Evolutionary conservation across 176 grass and related monocot genomes (phyloP).

Genomic region (Oryza australiensis): DNA sequence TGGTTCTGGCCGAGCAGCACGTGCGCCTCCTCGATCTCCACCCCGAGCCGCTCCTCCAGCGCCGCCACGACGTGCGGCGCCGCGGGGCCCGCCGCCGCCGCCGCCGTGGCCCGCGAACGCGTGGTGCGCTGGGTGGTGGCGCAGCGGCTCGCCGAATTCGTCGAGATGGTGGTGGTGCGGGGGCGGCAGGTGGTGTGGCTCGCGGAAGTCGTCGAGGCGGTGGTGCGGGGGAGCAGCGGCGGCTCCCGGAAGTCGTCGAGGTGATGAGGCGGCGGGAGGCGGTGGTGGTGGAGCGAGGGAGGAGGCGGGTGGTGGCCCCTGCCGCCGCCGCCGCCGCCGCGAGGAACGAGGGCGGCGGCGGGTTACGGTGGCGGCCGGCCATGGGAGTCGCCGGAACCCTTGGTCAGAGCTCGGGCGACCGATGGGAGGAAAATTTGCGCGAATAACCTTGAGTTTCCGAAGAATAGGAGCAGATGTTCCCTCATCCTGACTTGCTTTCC

Average conservation of each 20-base stretch:
- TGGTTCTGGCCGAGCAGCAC: conserved; percentile 80
- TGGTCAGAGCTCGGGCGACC: background rate
- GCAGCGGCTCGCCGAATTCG: conserved; percentile 32
- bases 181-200: conserved; percentile 31
- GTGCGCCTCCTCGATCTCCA: conserved; percentile 82
- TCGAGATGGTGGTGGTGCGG: conserved; percentile 33
- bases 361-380: conserved; percentile 61
- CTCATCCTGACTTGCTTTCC: background rate
- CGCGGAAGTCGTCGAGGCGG: conserved; percentile 43
- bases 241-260: conserved; percentile 53
- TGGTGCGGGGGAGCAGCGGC: conserved; percentile 43
- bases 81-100: conserved; percentile 20
- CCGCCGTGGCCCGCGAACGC: conserved; percentile 24
- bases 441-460: background rate
- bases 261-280: conserved; percentile 29
- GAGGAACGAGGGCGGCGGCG: conserved; percentile 30
- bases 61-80: conserved; percentile 47
- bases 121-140: conserved; percentile 23
- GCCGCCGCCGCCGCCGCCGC: background rate
- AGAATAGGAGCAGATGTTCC: no score
- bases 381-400: conserved; percentile 57
- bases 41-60: conserved; percentile 82
- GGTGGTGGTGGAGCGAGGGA: conserved; percentile 31
- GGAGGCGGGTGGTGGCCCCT: conserved; percentile 29
- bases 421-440: conserved; percentile 1